These are phyloP conservation scores for Trichopus zeylanicus DNA, from an alignment of 116 monocot species.

Conservation along the genomic window DNA sequence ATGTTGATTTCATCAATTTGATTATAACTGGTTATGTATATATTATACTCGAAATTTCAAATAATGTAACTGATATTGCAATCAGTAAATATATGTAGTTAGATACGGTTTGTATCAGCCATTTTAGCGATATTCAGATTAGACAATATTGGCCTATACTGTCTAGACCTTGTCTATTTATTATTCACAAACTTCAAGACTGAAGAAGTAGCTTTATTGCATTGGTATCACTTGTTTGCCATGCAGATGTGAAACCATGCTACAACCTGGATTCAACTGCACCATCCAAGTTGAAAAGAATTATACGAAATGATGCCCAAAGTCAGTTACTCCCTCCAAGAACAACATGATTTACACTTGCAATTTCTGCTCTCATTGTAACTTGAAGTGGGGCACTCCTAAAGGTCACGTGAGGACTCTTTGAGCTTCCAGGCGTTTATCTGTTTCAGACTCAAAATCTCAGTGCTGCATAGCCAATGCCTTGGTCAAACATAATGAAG, in stretches of 20 bases:
- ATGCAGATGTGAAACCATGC: slow-evolving; percentile 73
- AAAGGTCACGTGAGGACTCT: slow-evolving; percentile 41
- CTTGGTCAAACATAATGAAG: background rate
- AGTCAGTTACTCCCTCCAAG: slow-evolving; percentile 11
- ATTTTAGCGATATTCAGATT: too few species aligned
- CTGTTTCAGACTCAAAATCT: background rate
- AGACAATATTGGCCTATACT: too few species aligned
- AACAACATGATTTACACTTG: slow-evolving; percentile 74
- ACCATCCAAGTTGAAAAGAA: slow-evolving; percentile 68
- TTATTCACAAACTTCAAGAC: too few species aligned
- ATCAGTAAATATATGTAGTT: too few species aligned
- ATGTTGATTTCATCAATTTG: too few species aligned
- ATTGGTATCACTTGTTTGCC: too few species aligned
- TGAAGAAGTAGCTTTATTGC: too few species aligned
- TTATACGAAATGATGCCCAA: slow-evolving; percentile 13
- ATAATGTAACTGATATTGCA: too few species aligned
- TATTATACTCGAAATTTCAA: too few species aligned
- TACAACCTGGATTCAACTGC: slow-evolving; percentile 81
- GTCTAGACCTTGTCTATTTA: too few species aligned
- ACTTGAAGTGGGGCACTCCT: slow-evolving; percentile 42
- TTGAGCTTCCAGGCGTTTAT: slow-evolving; percentile 16
- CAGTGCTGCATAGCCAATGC: background rate
- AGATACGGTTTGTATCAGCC: too few species aligned
- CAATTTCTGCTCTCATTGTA: slow-evolving; percentile 58
- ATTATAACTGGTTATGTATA: too few species aligned